Evolutionary conservation across 805 yeast genomes (phyloP).

Genomic region (Ogataea pini): DNA sequence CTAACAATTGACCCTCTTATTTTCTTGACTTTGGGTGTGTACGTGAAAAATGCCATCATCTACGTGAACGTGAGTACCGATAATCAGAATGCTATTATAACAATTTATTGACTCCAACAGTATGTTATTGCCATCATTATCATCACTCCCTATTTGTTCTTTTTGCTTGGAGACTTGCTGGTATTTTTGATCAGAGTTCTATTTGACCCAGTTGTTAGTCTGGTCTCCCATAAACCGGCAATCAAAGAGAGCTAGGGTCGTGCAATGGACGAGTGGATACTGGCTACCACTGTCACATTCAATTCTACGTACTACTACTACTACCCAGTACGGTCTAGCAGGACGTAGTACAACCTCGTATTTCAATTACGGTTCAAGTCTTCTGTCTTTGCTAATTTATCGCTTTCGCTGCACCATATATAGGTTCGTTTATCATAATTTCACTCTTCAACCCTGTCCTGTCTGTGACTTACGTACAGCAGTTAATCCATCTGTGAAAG

Average conservation of each 20-base stretch:
- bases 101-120: too few species aligned
- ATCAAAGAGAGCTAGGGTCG: neutral
- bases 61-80: slow-evolving; percentile 21
- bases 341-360: too few species aligned
- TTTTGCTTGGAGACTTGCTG: slow-evolving; percentile 25
- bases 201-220: slow-evolving; percentile 9
- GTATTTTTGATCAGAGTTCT: slow-evolving; percentile 27
- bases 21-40: slow-evolving; percentile 4
- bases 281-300: neutral
- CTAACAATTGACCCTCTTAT: slow-evolving; percentile 12
- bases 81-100: too few species aligned
- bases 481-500: too few species aligned
- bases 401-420: slow-evolving; percentile 3
- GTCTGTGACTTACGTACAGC: too few species aligned
- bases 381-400: neutral
- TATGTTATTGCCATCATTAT: slow-evolving; percentile 25
- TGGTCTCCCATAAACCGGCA: neutral
- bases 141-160: slow-evolving; percentile 28
- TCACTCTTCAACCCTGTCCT: too few species aligned
- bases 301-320: too few species aligned
- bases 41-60: slow-evolving; percentile 23
- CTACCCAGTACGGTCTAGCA: too few species aligned
- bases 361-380: too few species aligned
- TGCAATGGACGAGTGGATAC: neutral
- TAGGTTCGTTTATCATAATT: too few species aligned